phyloP scores from a whole-genome alignment of 1,139 yeast genomes.

The Arxiozyma telluris region DNA sequence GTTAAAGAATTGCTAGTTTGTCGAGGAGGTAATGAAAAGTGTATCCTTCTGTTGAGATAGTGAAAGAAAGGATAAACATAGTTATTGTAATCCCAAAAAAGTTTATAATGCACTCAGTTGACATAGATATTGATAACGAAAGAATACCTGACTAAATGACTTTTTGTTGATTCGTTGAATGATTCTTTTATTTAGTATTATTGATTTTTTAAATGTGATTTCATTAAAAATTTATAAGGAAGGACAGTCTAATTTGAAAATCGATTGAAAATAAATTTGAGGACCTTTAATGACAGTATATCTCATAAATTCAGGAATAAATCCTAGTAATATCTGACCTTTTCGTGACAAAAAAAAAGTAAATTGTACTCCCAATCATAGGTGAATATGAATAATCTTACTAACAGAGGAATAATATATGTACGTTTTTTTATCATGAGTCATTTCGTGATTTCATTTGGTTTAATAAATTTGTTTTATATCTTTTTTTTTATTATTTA shows the following conservation, averaged over 20 bases:
- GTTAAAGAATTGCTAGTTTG: conserved; percentile 31
- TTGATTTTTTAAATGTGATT: not conserved
- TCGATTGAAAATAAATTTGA: not conserved
- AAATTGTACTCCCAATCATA: not conserved
- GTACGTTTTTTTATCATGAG: not conserved
- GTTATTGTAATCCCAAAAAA: too few relatives aligned
- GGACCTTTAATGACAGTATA: not conserved
- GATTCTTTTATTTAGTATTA: too few relatives aligned
- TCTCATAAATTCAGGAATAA: not conserved
- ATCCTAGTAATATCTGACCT: not conserved
- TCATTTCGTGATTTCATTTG: not conserved
- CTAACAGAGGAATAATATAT: not conserved
- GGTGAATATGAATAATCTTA: too few relatives aligned
- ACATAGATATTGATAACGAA: not conserved
- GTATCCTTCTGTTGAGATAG: not conserved
- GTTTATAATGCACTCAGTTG: not conserved
- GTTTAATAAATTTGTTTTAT: not conserved
- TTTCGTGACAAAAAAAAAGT: not conserved
- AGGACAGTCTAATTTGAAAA: not conserved
- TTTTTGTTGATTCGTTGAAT: not conserved
- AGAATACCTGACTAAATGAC: not conserved
- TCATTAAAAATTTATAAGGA: too few relatives aligned
- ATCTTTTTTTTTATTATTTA: conserved; percentile 1
- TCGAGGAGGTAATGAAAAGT: not conserved
- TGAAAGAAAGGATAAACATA: too few relatives aligned